phyloP scores from a whole-genome alignment of 2,329 filamentous ascomycete species.

The Aspergillus sojae region DNA sequence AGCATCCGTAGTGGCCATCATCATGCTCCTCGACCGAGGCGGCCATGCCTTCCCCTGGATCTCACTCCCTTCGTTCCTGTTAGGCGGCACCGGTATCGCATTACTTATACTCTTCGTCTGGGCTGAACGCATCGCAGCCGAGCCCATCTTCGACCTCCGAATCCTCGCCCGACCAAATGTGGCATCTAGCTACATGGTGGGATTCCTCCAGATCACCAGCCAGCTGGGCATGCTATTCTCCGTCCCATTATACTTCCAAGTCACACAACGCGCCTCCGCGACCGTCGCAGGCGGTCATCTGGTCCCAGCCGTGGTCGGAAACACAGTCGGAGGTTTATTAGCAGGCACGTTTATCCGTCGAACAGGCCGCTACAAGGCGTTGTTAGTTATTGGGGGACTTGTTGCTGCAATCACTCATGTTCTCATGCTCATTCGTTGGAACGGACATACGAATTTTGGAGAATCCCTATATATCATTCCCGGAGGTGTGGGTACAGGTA shows the following conservation, averaged over 20 bases:
- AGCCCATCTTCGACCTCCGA: constrained; percentile 40
- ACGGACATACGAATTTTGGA: constrained; percentile 57
- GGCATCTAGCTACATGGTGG: constrained; percentile 42
- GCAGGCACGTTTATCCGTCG: constrained; percentile 60
- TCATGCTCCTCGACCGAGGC: constrained; percentile 53
- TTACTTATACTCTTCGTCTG: constrained; percentile 30
- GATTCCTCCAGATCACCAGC: constrained; percentile 56
- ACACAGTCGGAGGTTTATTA: constrained; percentile 63
- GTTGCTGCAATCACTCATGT: constrained; percentile 55
- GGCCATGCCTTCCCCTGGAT: constrained; percentile 45
- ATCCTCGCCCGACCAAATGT: constrained; percentile 38
- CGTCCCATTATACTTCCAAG: constrained; percentile 71
- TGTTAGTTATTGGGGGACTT: constrained; percentile 55
- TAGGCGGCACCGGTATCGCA: constrained; percentile 17
- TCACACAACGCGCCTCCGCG: constrained; percentile 60
- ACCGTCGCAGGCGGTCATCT: constrained; percentile 64
- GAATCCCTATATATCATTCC: constrained; percentile 65
- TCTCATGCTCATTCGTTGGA: constrained; percentile 60
- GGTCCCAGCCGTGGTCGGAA: constrained; percentile 68
- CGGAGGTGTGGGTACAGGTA: constrained; percentile 55
- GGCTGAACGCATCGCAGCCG: constrained; percentile 35
- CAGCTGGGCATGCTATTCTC: constrained; percentile 67
- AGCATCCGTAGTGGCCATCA: constrained; percentile 46
- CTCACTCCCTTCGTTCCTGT: constrained; percentile 24
- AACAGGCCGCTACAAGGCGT: constrained; percentile 62